phyloP scores from a whole-genome alignment of 805 yeast genomes.

The Monosporozyma unispora region DNA sequence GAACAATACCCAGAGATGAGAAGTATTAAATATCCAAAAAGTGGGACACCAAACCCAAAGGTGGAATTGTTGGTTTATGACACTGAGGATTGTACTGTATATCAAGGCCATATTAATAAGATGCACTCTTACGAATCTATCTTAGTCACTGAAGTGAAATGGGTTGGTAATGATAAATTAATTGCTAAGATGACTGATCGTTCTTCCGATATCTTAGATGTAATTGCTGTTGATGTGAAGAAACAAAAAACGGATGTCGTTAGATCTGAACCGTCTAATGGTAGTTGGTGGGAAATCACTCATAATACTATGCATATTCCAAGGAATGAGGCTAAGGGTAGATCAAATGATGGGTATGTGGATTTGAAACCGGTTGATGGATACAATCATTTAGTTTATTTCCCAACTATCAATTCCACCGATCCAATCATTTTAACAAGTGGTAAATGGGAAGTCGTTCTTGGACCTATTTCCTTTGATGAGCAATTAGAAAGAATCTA shows the following conservation, averaged over 20 bases:
- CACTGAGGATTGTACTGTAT: conserved; percentile 14
- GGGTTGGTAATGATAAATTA: conserved; percentile 52
- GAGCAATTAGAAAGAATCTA: conserved; percentile 39
- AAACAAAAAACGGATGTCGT: conserved; percentile 31
- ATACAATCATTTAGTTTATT: conserved; percentile 72
- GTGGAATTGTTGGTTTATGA: conserved; percentile 47
- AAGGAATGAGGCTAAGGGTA: conserved; percentile 34
- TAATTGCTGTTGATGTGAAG: conserved; percentile 43
- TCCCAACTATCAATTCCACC: conserved; percentile 54
- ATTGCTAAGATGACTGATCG: conserved; percentile 56
- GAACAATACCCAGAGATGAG: conserved; percentile 53
- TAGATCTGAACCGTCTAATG: conserved; percentile 42
- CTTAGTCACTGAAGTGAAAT: conserved; percentile 57
- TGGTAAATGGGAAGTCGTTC: conserved; percentile 89
- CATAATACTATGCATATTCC: conserved; percentile 56
- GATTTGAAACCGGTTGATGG: conserved; percentile 65
- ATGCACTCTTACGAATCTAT: conserved; percentile 33
- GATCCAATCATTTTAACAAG: conserved; percentile 51
- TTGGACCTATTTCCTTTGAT: conserved; percentile 59
- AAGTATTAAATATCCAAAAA: conserved; percentile 70
- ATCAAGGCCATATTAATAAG: conserved; percentile 36
- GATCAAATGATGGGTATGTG: conserved; percentile 61
- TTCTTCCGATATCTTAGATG: conserved; percentile 54
- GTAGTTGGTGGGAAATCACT: conserved; percentile 72
- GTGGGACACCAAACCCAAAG: conserved; percentile 68